Evolutionary conservation across 352 stramenopile genomes (phyloP), one percentile per base, ranked within the genome.

Genomic region (Pythium vanterpoolii): DNA sequence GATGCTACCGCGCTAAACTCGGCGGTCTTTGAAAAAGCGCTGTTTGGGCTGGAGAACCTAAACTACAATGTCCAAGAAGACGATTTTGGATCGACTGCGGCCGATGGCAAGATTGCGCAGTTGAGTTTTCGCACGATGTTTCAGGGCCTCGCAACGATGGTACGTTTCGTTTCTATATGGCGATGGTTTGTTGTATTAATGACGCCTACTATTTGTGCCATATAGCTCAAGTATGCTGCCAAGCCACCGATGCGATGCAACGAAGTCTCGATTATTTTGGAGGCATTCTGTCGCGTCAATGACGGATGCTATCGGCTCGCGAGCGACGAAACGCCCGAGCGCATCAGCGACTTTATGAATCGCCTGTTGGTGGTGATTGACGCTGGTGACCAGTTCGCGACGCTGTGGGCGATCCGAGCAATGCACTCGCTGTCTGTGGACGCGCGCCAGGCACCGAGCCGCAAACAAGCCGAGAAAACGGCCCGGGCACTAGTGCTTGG

Each of bases 31-130:
- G 85, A 90, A 42, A 81, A 76, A 51, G 62, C 88, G 26, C 68
- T 84, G 19, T 91, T 93, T 62, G 69, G 77, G 2, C 62, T 93
- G 14, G 81, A 93, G 19, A 89, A 77, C 44, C 72, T 91, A 57
- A 88, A 80, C 54, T 79, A 85, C 61, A 90, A 87, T 51, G 73
- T 90, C 27, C 68, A 86, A 48, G 69, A 72, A 11, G 66, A 74
- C 31, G 77, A 93, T 59, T 91, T 93, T 52, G 43, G 62, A 1
- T 67, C 68, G 1, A 84, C 79, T 36, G 31, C 52, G 7, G 71
- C 85, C 27, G 71, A 83, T 33, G 59, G 53, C 8, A 73, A 72
- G 6, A 68, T 90, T 10, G 69, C 77, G 14, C 82, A 90, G 38
- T 62, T 93, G 27, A 79, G 73, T 11, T 90, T 90, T 21, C 47